Conservation (phyloP, 768 basidiomycete genomes). For the Russula vinacea region DNA sequence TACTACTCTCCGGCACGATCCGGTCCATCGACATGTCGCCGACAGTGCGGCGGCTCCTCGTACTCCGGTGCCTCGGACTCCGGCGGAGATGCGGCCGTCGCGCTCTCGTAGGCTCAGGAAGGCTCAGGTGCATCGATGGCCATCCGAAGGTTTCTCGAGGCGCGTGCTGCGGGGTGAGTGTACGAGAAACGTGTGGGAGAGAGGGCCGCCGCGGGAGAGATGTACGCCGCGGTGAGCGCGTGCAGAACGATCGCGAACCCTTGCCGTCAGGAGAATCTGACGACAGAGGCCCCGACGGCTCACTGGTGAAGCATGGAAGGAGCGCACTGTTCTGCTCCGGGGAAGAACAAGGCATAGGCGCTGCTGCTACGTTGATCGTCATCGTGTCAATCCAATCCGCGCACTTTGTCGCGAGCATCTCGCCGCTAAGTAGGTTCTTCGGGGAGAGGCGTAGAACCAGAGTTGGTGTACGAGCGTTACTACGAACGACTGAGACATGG, state of each 20-base stretch:
- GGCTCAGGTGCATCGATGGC: background rate
- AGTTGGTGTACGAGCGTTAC: slow-evolving; percentile 21
- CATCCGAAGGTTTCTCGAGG: background rate
- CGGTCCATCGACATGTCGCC: slow-evolving; percentile 21
- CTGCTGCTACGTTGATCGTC: background rate
- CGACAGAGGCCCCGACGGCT: background rate
- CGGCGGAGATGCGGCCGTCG: background rate
- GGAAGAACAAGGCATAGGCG: background rate
- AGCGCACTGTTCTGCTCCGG: background rate
- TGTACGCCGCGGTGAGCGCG: background rate
- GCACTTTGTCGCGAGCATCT: slow-evolving; percentile 12
- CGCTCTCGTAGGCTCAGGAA: background rate
- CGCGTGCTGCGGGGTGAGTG: background rate
- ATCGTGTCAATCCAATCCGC: background rate
- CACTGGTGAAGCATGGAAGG: background rate
- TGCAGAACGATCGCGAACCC: background rate
- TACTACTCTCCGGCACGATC: slow-evolving; percentile 17
- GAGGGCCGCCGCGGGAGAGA: background rate
- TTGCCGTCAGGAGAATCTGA: background rate
- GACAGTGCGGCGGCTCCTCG: background rate
- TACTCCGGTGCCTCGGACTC: background rate
- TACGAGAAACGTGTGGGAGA: background rate
- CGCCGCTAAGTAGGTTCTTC: background rate
- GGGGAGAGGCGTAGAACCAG: slow-evolving; percentile 25
- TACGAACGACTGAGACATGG: slow-evolving; percentile 18